Evolutionary conservation across 345 rosid species (phyloP).

Genomic region (Hypericum perforatum): DNA sequence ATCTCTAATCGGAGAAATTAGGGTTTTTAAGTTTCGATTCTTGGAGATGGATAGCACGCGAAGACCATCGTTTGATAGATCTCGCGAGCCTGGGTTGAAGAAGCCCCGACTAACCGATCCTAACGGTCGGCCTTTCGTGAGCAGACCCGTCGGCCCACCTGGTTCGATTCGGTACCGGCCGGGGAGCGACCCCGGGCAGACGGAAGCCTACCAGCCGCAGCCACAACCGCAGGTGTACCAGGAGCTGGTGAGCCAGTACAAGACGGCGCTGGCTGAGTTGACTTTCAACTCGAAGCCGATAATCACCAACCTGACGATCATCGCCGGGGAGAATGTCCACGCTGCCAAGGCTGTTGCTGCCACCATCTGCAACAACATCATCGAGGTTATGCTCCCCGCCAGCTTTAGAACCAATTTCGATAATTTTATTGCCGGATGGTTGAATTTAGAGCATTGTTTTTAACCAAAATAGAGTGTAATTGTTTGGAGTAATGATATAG

Average conservation of each 20-base stretch:
- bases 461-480: conserved; percentile 27
- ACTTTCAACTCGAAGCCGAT: conserved; percentile 97
- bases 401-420: conserved; percentile 28
- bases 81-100: conserved; percentile 61
- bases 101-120: conserved; percentile 41
- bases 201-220: conserved; percentile 76
- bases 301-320: conserved; percentile 87
- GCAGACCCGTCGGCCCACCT: conserved; percentile 36
- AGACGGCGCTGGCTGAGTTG: conserved; percentile 80
- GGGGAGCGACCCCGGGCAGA: conserved; percentile 25
- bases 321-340: conserved; percentile 86
- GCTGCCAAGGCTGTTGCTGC: conserved; percentile 76
- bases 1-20: conserved; percentile 3
- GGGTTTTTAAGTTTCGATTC: conserved; percentile 2
- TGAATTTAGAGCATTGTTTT: conserved; percentile 22
- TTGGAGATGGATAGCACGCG: conserved; percentile 69
- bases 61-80: conserved; percentile 64
- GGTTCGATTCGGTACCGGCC: too few relatives aligned
- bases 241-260: conserved; percentile 89
- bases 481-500: background rate
- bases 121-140: conserved; percentile 33
- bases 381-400: conserved; percentile 85
- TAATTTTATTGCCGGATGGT: conserved; percentile 20
- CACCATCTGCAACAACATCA: conserved; percentile 70
- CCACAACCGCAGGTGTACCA: conserved; percentile 53